Base-by-base conservation (phyloP, 106 monocot genomes). In the Triglochin maritima region DNA sequence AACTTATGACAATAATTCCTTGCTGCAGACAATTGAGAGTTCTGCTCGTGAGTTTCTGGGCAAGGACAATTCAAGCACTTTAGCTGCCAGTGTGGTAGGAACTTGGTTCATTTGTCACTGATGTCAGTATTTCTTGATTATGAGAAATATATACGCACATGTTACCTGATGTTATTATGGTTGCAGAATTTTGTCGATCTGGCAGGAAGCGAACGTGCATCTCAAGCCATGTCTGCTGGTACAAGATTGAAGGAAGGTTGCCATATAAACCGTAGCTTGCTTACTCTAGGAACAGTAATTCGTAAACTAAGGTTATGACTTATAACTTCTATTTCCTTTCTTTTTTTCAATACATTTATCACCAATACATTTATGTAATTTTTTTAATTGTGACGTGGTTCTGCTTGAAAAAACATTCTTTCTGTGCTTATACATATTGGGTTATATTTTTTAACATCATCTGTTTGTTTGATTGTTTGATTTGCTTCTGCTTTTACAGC, bases 181-280 rank as follows among this genome's bases (percentile, higher is more conserved):
- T 71, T 75, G 70, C 84, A 99, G 98, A 82, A 89, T 74, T 99
- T 99, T 83, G 92, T 99, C 60, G 98, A 99, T 86, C 79, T 99
- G 59, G 98, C 92, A 29, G 98, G 98, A 52, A 99, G 98, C 64
- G 98, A 99, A 64, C 92, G 98, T 12, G 92, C 92, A 69, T 92
- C 89, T 70, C 92, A 92, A 67, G 86, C 92, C 68, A 65, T 89
- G 68, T 99, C 92, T 49, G 82, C 81, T 62, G 98, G 92, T 44
- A 62, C 82, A 29, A 81, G 98, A 57, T 72, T 99, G 69, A 99
- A 92, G 71, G 98, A 99, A 79, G 98, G 98, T 44, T 92, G 98
- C 53, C 92, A 99, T 57, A 99, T 99, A 64, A 99, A 99, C 74
- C 81, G 89, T 56, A 99, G 92, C 73, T 77, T 99, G 67, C 92